Evolutionary conservation across 441 rosid species (phyloP).

Genomic region (Euphorbia schlechtendalii): DNA sequence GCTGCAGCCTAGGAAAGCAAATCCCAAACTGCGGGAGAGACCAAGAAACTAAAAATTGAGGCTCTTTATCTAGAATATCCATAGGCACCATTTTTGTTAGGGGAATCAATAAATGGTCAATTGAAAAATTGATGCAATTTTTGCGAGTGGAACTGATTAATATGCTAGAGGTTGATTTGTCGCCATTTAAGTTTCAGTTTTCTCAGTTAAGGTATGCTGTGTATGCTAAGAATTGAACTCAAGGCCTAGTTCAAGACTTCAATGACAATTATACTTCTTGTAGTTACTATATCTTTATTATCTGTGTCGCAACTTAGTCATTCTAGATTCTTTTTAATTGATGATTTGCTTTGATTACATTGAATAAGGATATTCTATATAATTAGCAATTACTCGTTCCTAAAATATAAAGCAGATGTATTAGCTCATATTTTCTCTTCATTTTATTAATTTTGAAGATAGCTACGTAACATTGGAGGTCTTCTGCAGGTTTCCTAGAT

Average conservation of each 20-base stretch:
- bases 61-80: background rate
- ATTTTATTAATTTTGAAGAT: background rate
- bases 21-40: background rate
- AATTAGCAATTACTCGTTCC: no score
- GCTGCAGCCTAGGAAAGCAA: no score
- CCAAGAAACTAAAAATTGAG: background rate
- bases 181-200: background rate
- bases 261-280: background rate
- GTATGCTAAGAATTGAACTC: background rate
- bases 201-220: background rate
- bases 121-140: background rate
- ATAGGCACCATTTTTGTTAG: background rate
- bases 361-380: background rate
- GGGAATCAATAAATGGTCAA: background rate
- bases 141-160: background rate
- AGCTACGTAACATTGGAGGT: background rate
- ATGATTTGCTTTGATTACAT: background rate
- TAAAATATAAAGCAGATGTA: no score
- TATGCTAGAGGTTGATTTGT: background rate
- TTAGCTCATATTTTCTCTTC: no score
- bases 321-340: background rate
- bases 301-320: background rate
- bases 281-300: background rate
- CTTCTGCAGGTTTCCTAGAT: slow-evolving; percentile 1
- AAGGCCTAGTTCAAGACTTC: background rate